Percentiles rank a stretch among this genome's conserved stretches.
phyloP scores from a whole-genome alignment of 1,284 basidiomycete species.

The Thelephora terrestris region DNA sequence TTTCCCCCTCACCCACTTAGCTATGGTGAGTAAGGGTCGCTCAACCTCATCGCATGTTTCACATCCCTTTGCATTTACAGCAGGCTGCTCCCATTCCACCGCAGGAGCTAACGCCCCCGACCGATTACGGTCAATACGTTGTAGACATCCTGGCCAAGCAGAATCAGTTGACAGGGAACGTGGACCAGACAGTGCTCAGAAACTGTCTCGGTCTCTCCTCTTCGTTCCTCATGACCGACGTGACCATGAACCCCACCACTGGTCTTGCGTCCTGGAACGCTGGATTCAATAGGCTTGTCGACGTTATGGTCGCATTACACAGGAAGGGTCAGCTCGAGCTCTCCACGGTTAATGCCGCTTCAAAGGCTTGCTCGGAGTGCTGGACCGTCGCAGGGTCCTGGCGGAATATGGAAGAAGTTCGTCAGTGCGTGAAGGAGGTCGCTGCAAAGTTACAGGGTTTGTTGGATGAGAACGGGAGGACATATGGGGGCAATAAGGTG shows the following conservation, averaged over 20 bases:
- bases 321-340: constrained; percentile 51
- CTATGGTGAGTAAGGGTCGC: not conserved
- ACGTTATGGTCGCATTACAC: constrained; percentile 61
- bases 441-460: constrained; percentile 54
- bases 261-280: constrained; percentile 52
- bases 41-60: not conserved
- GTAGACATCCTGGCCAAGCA: constrained; percentile 41
- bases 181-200: constrained; percentile 57
- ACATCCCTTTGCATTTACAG: not conserved
- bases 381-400: constrained; percentile 64
- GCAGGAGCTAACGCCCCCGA: constrained; percentile 20
- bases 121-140: constrained; percentile 53
- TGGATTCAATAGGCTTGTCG: constrained; percentile 59
- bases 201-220: constrained; percentile 58
- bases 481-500: constrained; percentile 52
- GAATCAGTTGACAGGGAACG: constrained; percentile 31
- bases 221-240: constrained; percentile 66
- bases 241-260: constrained; percentile 45
- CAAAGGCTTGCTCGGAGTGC: constrained; percentile 72
- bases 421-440: constrained; percentile 46
- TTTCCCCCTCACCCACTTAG: no score
- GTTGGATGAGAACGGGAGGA: constrained; percentile 55
- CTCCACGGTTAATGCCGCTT: constrained; percentile 60
- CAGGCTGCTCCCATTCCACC: not conserved
- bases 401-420: constrained; percentile 51